A percentile compares a stretch with the other conserved stretches of the same genome.
phyloP scores from a whole-genome alignment of 1,284 basidiomycete species.

The Pyrrhoderma noxium region DNA sequence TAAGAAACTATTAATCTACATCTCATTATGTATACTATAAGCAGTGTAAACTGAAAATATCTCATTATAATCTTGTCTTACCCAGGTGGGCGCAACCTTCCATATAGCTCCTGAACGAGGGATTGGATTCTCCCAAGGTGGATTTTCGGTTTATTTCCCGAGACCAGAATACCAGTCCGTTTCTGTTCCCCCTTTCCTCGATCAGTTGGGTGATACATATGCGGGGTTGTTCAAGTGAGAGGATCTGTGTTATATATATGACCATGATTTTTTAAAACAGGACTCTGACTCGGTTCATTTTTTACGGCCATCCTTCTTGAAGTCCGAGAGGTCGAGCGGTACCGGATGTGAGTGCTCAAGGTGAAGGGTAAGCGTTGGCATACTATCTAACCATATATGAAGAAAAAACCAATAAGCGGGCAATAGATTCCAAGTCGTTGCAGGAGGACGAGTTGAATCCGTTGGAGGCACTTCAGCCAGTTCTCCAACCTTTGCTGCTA shows the following conservation, averaged over 20 bases:
- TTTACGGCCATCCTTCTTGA: background rate
- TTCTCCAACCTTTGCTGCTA: constrained; percentile 29
- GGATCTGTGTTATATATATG: background rate
- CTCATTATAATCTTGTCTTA: constrained; percentile 1
- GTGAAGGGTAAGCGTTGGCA: constrained; percentile 17
- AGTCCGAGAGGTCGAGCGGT: constrained; percentile 30
- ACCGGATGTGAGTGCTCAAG: constrained; percentile 35
- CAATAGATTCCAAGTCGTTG: constrained; percentile 23
- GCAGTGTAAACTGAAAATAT: too few relatives aligned
- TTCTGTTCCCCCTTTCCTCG: constrained; percentile 31
- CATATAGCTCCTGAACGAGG: constrained; percentile 23
- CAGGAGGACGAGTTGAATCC: constrained; percentile 19
- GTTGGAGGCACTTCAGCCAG: constrained; percentile 32
- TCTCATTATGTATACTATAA: background rate
- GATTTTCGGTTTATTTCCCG: constrained; percentile 42
- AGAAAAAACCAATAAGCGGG: too few relatives aligned
- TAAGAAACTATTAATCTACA: background rate
- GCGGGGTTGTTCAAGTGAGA: constrained; percentile 25
- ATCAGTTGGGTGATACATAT: constrained; percentile 25
- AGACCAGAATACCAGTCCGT: constrained; percentile 34
- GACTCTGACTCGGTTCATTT: too few relatives aligned
- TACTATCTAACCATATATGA: background rate
- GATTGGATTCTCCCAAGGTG: constrained; percentile 36
- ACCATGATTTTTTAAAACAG: too few relatives aligned
- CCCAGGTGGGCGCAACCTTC: constrained; percentile 25